These are phyloP conservation scores for Cucurbita pepo DNA, from an alignment of 306 rosid genomes.

Conservation along the genomic window DNA sequence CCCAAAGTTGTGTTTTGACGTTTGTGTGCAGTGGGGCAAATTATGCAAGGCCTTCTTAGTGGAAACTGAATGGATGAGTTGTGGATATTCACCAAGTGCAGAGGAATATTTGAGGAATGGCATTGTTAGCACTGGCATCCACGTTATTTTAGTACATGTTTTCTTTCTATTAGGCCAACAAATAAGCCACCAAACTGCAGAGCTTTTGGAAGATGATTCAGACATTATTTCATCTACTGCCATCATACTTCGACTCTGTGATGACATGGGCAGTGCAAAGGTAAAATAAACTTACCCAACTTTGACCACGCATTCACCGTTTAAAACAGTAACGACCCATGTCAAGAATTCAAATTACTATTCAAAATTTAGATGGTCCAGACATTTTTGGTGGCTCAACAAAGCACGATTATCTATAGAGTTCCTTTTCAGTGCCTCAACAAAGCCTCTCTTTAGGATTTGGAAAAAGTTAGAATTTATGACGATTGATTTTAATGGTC, in stretches of 20 bases:
- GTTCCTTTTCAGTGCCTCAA: too few species aligned
- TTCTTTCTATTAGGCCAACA: constrained; percentile 45
- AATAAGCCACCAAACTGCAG: constrained; percentile 14
- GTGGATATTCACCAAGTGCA: constrained; percentile 24
- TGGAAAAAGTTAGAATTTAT: too few species aligned
- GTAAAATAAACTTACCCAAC: background rate
- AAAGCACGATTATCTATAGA: too few species aligned
- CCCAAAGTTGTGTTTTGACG: too few species aligned
- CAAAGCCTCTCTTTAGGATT: too few species aligned
- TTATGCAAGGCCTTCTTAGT: constrained; percentile 44
- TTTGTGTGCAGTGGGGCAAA: constrained; percentile 31
- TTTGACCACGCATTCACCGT: too few species aligned
- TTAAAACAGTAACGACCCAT: too few species aligned
- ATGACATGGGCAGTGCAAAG: constrained; percentile 52
- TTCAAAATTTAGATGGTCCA: too few species aligned
- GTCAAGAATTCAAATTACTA: too few species aligned
- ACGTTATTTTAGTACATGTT: constrained; percentile 27
- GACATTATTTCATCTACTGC: constrained; percentile 30
- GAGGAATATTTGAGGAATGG: constrained; percentile 55
- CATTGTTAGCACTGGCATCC: constrained; percentile 40
- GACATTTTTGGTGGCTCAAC: too few species aligned
- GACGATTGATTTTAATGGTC: too few species aligned
- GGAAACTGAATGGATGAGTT: constrained; percentile 57
- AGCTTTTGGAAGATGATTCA: constrained; percentile 19
- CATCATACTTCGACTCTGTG: constrained; percentile 60